These are phyloP conservation scores for Gossypium australe DNA, from an alignment of 345 rosid genomes.

Conservation along the genomic window DNA sequence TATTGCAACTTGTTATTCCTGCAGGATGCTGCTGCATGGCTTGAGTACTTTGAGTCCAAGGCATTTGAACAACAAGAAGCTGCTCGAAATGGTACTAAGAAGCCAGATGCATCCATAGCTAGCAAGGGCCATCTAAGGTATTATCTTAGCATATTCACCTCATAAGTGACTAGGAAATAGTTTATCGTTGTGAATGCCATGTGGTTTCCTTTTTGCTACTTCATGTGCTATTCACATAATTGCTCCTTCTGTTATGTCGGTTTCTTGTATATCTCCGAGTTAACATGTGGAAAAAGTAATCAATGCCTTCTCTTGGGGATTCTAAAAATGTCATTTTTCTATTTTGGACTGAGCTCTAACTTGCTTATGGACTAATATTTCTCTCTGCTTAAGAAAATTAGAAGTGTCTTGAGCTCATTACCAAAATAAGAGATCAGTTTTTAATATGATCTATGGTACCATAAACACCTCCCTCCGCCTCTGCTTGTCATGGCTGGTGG, in stretches of 20 bases:
- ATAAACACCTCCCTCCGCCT: not conserved
- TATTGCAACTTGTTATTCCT: slow-evolving; percentile 17
- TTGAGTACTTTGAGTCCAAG: slow-evolving; percentile 97
- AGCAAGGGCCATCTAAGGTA: slow-evolving; percentile 99
- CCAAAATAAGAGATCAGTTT: not conserved
- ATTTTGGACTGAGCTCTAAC: not conserved
- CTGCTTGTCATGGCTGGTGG: not conserved
- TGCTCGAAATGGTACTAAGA: slow-evolving; percentile 88
- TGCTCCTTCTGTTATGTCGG: not conserved
- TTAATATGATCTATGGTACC: not conserved
- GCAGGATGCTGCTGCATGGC: slow-evolving; percentile 99
- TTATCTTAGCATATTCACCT: slow-evolving; percentile 6
- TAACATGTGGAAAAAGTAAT: not conserved
- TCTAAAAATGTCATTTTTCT: not conserved
- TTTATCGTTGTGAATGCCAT: not conserved
- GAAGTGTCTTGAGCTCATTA: not conserved
- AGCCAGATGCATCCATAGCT: slow-evolving; percentile 99
- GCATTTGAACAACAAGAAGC: slow-evolving; percentile 99
- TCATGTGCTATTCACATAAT: not conserved
- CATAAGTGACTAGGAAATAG: not conserved
- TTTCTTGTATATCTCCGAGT: slow-evolving; percentile 3
- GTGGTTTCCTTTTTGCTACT: not conserved
- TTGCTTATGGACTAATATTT: not conserved
- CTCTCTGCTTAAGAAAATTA: not conserved
- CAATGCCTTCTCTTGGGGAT: too few species aligned